A percentile compares a stretch with the other conserved stretches of the same genome.
Conservation (phyloP, 2,329 filamentous ascomycete genomes). For the Penicillium sp. region DNA sequence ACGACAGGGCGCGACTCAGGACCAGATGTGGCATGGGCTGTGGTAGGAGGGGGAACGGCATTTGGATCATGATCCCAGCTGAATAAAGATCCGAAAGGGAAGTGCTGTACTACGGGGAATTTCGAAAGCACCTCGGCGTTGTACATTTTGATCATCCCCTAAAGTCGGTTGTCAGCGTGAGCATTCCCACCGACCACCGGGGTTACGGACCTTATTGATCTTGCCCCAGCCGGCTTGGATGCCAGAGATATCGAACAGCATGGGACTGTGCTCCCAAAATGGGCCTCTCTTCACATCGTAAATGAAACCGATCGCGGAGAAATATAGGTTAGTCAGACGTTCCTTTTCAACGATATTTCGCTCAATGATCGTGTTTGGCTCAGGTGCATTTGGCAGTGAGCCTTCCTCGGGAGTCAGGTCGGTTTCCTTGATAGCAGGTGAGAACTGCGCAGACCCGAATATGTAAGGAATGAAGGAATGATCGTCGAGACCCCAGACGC, state of each 20-base stretch:
- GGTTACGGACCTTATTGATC: conserved; percentile 70
- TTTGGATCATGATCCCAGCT: conserved; percentile 67
- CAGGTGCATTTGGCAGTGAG: conserved; percentile 67
- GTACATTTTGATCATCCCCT: conserved; percentile 99
- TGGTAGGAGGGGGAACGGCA: conserved; percentile 49
- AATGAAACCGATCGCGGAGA: conserved; percentile 93
- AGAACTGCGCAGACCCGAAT: conserved; percentile 87
- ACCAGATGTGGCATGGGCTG: conserved; percentile 51
- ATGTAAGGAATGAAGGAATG: conserved; percentile 93
- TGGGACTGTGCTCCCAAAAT: conserved; percentile 96
- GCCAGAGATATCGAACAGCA: conserved; percentile 89
- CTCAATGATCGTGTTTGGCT: conserved; percentile 66
- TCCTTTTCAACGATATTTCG: conserved; percentile 61
- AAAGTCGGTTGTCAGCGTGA: neutral
- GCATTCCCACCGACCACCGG: neutral
- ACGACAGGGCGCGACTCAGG: conserved; percentile 25
- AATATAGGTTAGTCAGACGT: conserved; percentile 76
- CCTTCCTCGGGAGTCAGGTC: conserved; percentile 72
- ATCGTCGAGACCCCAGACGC: conserved; percentile 98
- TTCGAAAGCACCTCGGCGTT: conserved; percentile 94
- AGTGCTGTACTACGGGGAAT: conserved; percentile 98
- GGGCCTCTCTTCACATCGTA: conserved; percentile 94
- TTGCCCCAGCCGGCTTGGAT: conserved; percentile 94
- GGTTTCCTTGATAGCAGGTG: conserved; percentile 64
- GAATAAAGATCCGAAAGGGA: conserved; percentile 76